Evolutionary conservation across 371 early-diverging fungal genomes (phyloP).

Genomic region (Lichtheimia ramosa): DNA sequence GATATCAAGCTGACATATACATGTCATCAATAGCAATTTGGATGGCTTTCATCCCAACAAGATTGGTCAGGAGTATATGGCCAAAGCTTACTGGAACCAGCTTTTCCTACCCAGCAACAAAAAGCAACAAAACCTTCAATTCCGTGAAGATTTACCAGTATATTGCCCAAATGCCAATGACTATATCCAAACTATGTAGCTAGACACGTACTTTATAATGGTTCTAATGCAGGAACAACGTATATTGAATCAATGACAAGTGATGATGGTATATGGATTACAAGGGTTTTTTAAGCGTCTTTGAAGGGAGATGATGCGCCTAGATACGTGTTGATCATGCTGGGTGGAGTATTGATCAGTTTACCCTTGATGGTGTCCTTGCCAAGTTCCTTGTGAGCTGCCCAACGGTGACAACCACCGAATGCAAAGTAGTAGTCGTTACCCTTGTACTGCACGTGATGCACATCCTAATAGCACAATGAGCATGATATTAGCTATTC

Average conservation of each 20-base stretch:
- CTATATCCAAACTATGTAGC: conserved; percentile 14
- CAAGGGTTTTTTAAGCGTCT: conserved; percentile 10
- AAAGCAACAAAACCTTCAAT: not conserved
- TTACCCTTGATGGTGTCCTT: conserved; percentile 42
- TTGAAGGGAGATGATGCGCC: conserved; percentile 46
- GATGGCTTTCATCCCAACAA: conserved; percentile 40
- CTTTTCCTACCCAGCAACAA: conserved; percentile 10
- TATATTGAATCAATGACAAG: not conserved
- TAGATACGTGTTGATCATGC: conserved; percentile 39
- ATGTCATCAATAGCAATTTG: conserved; percentile 23
- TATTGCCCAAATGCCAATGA: conserved; percentile 27
- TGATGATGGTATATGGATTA: not conserved
- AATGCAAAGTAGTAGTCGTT: conserved; percentile 51
- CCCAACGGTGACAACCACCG: conserved; percentile 55
- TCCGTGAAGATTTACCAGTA: conserved; percentile 10
- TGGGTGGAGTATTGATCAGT: conserved; percentile 41
- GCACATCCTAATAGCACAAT: conserved; percentile 26
- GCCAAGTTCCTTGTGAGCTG: conserved; percentile 43
- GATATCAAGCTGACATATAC: too few species aligned
- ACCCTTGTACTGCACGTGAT: conserved; percentile 40
- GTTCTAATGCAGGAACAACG: too few species aligned
- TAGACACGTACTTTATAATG: too few species aligned
- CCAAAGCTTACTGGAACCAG: conserved; percentile 17
- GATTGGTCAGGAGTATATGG: conserved; percentile 21
- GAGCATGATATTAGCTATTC: not conserved